These are phyloP conservation scores for Cytidiella melzeri DNA, from an alignment of 768 basidiomycete genomes.

Conservation along the genomic window DNA sequence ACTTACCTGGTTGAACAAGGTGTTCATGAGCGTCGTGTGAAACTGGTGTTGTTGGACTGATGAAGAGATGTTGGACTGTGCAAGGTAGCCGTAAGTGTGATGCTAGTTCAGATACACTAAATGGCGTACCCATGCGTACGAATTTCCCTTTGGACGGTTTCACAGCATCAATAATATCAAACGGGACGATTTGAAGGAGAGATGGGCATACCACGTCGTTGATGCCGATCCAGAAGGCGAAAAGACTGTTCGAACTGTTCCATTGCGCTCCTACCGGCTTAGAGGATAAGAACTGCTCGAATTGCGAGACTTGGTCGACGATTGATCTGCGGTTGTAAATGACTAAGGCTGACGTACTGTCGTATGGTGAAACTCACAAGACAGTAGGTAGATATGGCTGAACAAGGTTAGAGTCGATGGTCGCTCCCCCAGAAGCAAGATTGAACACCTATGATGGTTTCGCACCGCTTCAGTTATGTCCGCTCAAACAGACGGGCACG, in stretches of 20 bases:
- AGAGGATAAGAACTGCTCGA: constrained; percentile 26
- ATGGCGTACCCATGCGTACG: constrained; percentile 37
- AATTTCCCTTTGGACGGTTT: constrained; percentile 36
- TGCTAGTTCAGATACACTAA: constrained; percentile 2
- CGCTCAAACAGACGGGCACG: constrained; percentile 17
- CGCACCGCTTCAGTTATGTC: constrained; percentile 42
- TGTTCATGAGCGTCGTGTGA: constrained; percentile 27
- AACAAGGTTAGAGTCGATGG: constrained; percentile 33
- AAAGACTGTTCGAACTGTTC: constrained; percentile 28
- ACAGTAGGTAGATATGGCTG: constrained; percentile 30
- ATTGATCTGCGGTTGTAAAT: constrained; percentile 22
- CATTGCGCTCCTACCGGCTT: constrained; percentile 29
- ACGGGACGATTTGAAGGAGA: background rate
- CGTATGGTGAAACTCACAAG: constrained; percentile 19
- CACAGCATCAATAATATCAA: background rate
- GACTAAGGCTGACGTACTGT: background rate
- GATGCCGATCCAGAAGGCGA: constrained; percentile 33
- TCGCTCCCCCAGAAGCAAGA: constrained; percentile 33
- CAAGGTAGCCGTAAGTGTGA: constrained; percentile 6
- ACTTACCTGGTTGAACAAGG: constrained; percentile 29
- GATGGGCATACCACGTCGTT: constrained; percentile 28
- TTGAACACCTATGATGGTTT: constrained; percentile 31
- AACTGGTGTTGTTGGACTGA: constrained; percentile 21
- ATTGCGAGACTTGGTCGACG: constrained; percentile 31
- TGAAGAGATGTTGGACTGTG: constrained; percentile 30